Conservation (phyloP, 805 yeast genomes). For the Kuraishia hungarica region DNA sequence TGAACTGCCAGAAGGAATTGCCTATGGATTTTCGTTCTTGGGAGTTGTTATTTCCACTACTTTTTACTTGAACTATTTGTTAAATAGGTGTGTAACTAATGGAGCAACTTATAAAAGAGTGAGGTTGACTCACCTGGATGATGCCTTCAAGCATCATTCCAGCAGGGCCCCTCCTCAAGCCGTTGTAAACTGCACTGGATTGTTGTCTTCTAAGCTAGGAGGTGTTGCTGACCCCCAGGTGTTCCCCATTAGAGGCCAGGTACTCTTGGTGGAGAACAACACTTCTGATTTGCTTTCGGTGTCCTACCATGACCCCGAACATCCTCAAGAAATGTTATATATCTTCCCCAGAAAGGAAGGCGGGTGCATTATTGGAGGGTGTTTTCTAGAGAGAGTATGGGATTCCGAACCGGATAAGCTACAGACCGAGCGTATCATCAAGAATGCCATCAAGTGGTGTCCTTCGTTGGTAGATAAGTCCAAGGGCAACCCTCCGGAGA, state of each 20-base stretch:
- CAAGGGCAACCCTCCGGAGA: conserved; percentile 22
- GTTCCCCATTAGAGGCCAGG: conserved; percentile 55
- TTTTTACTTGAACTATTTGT: conserved; percentile 44
- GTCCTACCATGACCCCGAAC: conserved; percentile 15
- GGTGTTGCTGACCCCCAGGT: conserved; percentile 37
- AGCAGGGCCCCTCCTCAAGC: conserved; percentile 32
- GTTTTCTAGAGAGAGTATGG: conserved; percentile 16
- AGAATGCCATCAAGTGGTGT: conserved; percentile 31
- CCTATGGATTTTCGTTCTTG: conserved; percentile 37
- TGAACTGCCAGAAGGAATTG: conserved; percentile 28
- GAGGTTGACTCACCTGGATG: conserved; percentile 31
- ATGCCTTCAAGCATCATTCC: conserved; percentile 36
- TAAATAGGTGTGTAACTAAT: conserved; percentile 30
- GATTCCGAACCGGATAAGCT: conserved; percentile 26
- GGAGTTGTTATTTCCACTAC: conserved; percentile 55
- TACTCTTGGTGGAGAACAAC: conserved; percentile 40
- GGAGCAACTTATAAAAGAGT: conserved; percentile 43
- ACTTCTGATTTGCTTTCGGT: conserved; percentile 25
- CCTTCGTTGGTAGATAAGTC: conserved; percentile 27
- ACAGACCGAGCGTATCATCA: conserved; percentile 37
- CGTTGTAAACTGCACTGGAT: conserved; percentile 53
- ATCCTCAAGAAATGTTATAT: conserved; percentile 42
- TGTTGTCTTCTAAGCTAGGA: conserved; percentile 31
- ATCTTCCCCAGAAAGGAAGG: conserved; percentile 69
- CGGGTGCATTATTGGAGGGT: conserved; percentile 62